phyloP scores from a whole-genome alignment of 371 early-diverging fungal genomes.

The Chytridium lagenaria region DNA sequence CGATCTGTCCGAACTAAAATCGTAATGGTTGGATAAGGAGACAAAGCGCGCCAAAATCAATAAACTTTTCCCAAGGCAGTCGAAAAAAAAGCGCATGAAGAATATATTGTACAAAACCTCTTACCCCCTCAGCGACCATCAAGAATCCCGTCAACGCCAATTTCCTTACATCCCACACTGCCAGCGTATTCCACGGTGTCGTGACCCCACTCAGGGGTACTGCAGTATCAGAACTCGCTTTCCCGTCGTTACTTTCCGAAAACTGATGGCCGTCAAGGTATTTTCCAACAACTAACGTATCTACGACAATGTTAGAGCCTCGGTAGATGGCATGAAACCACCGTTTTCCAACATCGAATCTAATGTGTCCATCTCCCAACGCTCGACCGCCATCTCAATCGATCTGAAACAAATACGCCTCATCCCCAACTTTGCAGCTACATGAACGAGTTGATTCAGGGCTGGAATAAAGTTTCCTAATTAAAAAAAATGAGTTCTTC shows the following conservation, averaged over 20 bases:
- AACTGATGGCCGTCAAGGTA: slow-evolving; percentile 16
- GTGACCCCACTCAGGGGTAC: slow-evolving; percentile 17
- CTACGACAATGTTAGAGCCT: not conserved
- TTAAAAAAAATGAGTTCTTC: too few relatives aligned
- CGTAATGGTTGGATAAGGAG: not conserved
- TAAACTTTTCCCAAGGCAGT: too few relatives aligned
- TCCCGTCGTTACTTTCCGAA: not conserved
- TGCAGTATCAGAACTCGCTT: not conserved
- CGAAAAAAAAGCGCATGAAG: too few relatives aligned
- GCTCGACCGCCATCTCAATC: not conserved
- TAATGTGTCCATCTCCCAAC: slow-evolving; percentile 18
- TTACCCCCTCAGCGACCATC: slow-evolving; percentile 33
- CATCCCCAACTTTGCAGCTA: slow-evolving; percentile 7
- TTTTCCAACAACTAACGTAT: slow-evolving; percentile 33
- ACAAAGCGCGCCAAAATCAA: not conserved
- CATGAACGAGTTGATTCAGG: slow-evolving; percentile 11
- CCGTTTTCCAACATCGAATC: slow-evolving; percentile 1
- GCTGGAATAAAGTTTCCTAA: slow-evolving; percentile 29
- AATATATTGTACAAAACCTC: too few relatives aligned
- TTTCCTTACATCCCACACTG: slow-evolving; percentile 23
- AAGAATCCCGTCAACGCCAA: slow-evolving; percentile 25
- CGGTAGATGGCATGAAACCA: not conserved
- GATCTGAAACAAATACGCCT: not conserved
- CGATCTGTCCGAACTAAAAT: slow-evolving; percentile 5
- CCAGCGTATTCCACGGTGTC: slow-evolving; percentile 34